Evolutionary conservation across 2,329 filamentous ascomycete genomes (phyloP), one percentile per base, ranked within the genome.

Genomic region (Neoarthrinium moseri): DNA sequence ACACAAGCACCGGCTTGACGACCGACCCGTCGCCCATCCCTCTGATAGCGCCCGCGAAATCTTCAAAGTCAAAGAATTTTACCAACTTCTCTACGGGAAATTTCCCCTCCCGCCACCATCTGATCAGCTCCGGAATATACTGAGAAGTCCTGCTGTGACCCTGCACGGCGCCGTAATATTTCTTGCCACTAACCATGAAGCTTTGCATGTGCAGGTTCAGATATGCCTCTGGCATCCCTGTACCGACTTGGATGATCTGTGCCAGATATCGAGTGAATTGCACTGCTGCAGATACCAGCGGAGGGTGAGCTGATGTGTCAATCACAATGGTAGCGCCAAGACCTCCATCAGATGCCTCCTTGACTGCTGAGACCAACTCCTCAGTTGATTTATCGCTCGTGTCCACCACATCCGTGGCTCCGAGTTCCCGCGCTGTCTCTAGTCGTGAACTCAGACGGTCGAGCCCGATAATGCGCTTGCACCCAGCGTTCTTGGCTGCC

Each of bases 371-470:
- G 30, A 76, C 73, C 0, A 78, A 72, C 8, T 70, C 72, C 5
- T 72, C 71, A 0, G 74, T 18, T 5, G 41, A 15, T 8, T 36
- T 21, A 10, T 13, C 21, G 18, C 24, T 39, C 26, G 41, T 48
- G 61, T 4, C 71, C 30, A 76, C 60, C 20, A 67, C 60, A 24
- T 75, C 57, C 6, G 61, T 52, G 47, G 73, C 69, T 82, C 82
- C 69, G 87, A 88, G 61, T 78, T 79, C 64, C 86, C 83, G 50
- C 82, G 79, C 15, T 83, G 80, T 46, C 72, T 72, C n/a, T 76
- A 82, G 67, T 86, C 80, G 69, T 86, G 84, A 65, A 84, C 87
- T 56, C 84, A 78, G 22, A 75, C 80, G 12, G 75, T 72, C 65
- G 86, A 76, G 5, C 83, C 83, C 46, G n/a, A 48, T 36, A 29